Conservation (phyloP, 2,329 filamentous ascomycete genomes). For the Fusarium sambucinum region DNA sequence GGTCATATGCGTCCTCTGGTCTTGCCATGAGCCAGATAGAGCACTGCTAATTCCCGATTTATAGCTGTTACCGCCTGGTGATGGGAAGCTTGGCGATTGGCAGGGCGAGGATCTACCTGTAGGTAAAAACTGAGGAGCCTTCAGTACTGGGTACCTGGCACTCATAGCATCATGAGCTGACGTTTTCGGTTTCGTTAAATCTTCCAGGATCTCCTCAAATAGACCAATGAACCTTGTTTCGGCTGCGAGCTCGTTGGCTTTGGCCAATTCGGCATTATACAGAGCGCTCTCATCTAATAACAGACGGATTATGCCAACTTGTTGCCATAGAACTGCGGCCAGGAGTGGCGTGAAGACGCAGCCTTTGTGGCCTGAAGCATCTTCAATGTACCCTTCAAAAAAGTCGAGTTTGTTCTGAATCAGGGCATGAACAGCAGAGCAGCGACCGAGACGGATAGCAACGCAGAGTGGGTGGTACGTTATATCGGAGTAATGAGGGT, state of each 20-base stretch:
- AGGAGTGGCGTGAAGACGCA: slow-evolving; percentile 47
- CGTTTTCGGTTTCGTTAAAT: slow-evolving; percentile 1
- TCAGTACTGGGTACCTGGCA: slow-evolving; percentile 21
- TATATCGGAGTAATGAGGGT: slow-evolving; percentile 41
- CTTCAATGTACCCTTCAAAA: slow-evolving; percentile 45
- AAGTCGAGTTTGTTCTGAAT: slow-evolving; percentile 28
- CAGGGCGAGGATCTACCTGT: background rate
- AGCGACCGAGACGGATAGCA: slow-evolving; percentile 48
- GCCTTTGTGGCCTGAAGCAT: slow-evolving; percentile 7
- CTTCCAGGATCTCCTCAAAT: slow-evolving; percentile 32
- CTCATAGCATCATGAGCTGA: slow-evolving; percentile 15
- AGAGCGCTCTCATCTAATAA: slow-evolving; percentile 37
- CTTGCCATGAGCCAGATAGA: slow-evolving; percentile 1
- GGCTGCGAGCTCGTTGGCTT: slow-evolving; percentile 43
- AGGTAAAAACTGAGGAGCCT: slow-evolving; percentile 9
- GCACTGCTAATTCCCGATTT: slow-evolving; percentile 38
- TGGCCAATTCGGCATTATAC: slow-evolving; percentile 35
- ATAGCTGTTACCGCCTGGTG: slow-evolving; percentile 5
- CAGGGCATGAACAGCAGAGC: slow-evolving; percentile 27
- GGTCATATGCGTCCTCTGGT: background rate
- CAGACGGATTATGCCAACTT: slow-evolving; percentile 40
- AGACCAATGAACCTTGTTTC: slow-evolving; percentile 33
- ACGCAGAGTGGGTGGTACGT: slow-evolving; percentile 49
- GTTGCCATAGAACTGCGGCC: slow-evolving; percentile 48
- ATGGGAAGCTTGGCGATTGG: background rate